Conservation (phyloP, 2,329 filamentous ascomycete species). For the Emericellopsis atlantica region DNA sequence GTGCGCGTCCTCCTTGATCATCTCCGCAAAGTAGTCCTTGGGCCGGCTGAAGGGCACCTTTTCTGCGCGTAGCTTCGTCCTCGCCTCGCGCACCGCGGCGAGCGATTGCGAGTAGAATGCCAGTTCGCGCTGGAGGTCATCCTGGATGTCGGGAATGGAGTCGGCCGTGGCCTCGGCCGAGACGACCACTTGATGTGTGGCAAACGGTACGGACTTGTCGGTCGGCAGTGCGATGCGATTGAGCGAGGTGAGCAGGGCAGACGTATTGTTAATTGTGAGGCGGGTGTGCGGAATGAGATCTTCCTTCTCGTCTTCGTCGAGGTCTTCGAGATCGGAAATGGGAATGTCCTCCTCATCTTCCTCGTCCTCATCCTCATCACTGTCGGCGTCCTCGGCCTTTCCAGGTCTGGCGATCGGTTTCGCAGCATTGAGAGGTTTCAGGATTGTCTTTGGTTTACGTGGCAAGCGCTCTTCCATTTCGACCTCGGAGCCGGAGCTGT, state of each 20-base stretch:
- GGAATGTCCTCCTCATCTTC: conserved; percentile 81
- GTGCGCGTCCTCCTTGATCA: conserved; percentile 96
- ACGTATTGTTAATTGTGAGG: conserved; percentile 93
- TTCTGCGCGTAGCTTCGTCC: conserved; percentile 66
- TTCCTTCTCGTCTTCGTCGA: conserved; percentile 67
- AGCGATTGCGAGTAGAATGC: conserved; percentile 88
- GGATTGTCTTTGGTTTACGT: conserved; percentile 34
- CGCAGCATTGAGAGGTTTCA: conserved; percentile 15
- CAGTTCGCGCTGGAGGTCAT: conserved; percentile 85
- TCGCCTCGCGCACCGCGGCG: conserved; percentile 61
- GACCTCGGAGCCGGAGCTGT: conserved; percentile 55
- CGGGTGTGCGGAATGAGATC: conserved; percentile 84
- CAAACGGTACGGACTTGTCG: conserved; percentile 60
- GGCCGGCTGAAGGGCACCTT: conserved; percentile 78
- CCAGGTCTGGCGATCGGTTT: conserved; percentile 1
- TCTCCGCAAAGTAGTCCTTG: conserved; percentile 95
- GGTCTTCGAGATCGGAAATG: conserved; percentile 73
- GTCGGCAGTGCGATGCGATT: conserved; percentile 63
- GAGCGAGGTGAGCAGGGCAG: conserved; percentile 68
- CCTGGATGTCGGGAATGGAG: conserved; percentile 70
- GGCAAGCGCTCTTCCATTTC: conserved; percentile 64
- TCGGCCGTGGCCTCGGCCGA: conserved; percentile 50
- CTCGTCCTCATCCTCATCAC: conserved; percentile 50
- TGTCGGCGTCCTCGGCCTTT: conserved; percentile 28
- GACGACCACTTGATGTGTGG: conserved; percentile 66